Conservation (phyloP, 257 asterid species). For the Hygrophila difformis region DNA sequence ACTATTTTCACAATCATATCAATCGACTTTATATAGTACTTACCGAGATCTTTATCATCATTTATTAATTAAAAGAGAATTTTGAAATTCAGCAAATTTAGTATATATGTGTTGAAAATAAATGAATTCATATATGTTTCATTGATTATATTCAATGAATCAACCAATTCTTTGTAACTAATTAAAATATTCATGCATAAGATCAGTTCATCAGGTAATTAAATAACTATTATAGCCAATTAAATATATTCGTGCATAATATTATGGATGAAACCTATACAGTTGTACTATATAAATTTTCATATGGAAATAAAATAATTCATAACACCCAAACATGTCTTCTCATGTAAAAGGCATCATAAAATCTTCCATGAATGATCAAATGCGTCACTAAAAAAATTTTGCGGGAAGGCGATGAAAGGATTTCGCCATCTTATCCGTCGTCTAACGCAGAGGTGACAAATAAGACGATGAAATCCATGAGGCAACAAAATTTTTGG, state of each 20-base stretch:
- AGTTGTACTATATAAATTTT: slow-evolving; percentile 1
- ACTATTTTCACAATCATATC: too few species aligned
- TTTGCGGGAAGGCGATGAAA: too few species aligned
- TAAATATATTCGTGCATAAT: slow-evolving; percentile 1
- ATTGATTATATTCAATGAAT: background rate
- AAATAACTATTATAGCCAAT: background rate
- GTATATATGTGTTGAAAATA: too few species aligned
- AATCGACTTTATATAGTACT: too few species aligned
- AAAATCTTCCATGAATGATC: slow-evolving; percentile 6
- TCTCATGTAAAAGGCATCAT: slow-evolving; percentile 4
- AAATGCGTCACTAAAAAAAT: too few species aligned
- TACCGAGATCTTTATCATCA: too few species aligned
- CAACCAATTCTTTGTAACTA: background rate
- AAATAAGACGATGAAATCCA: too few species aligned
- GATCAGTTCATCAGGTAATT: background rate
- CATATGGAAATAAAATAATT: slow-evolving; percentile 2
- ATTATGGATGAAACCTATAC: slow-evolving; percentile 1
- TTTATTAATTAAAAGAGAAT: background rate
- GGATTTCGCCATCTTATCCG: too few species aligned
- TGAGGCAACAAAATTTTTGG: too few species aligned
- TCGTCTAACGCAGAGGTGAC: too few species aligned
- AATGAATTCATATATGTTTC: too few species aligned
- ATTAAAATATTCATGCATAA: background rate
- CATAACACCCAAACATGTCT: slow-evolving; percentile 6
- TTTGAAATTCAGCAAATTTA: background rate